A percentile compares a stretch with the other conserved stretches of the same genome.
Evolutionary conservation across 805 yeast species (phyloP).

Genomic region (Metschnikowia cerradonensis): DNA sequence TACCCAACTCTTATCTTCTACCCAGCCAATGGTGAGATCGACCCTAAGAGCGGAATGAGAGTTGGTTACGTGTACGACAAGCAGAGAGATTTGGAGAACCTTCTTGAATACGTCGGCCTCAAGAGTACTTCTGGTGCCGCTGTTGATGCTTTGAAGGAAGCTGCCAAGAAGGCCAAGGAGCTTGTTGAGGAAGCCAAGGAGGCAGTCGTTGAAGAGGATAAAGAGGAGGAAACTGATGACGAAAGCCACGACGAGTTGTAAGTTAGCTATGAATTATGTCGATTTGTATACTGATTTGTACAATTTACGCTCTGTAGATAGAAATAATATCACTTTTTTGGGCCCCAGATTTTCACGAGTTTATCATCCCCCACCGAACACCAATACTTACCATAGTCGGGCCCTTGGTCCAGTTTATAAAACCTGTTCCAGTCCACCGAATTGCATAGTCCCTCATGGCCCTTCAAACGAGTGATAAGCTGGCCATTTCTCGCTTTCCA

Average conservation of each 20-base stretch:
- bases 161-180: constrained; percentile 15
- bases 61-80: constrained; percentile 61
- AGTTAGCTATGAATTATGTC: constrained; percentile 1
- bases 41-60: constrained; percentile 41
- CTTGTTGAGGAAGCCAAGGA: constrained; percentile 27
- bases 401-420: constrained; percentile 17
- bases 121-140: constrained; percentile 54
- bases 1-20: constrained; percentile 90
- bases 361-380: constrained; percentile 86
- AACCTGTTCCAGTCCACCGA: constrained; percentile 68
- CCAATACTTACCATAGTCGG: constrained; percentile 49
- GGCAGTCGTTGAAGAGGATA: constrained; percentile 11
- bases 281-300: neutral
- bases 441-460: constrained; percentile 66
- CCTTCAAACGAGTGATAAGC: constrained; percentile 55
- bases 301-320: neutral
- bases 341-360: constrained; percentile 63
- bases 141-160: constrained; percentile 35
- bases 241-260: constrained; percentile 40
- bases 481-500: constrained; percentile 77
- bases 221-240: constrained; percentile 9
- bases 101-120: constrained; percentile 67
- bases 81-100: constrained; percentile 66
- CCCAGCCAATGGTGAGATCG: constrained; percentile 63
- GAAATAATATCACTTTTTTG: constrained; percentile 8